Evolutionary conservation across 306 rosid genomes (phyloP).

Genomic region (Quercus engelmannii): DNA sequence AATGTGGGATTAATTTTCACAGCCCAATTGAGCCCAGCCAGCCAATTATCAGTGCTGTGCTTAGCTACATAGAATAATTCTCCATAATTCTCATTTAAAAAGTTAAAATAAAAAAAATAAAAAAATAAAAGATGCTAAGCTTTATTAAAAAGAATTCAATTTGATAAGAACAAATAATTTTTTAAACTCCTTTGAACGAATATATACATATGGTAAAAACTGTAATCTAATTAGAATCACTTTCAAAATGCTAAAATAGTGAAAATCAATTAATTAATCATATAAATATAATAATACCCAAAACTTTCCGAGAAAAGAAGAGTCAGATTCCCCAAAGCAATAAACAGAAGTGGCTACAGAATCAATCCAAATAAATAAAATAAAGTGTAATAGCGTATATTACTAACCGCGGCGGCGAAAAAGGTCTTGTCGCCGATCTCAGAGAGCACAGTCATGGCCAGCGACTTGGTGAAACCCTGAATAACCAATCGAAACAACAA

Average conservation of each 20-base stretch:
- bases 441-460: conserved; percentile 91
- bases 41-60: background rate
- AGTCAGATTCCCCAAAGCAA: background rate
- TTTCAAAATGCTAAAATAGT: background rate
- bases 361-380: background rate
- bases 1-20: background rate
- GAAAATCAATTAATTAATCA: background rate
- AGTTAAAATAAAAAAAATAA: too few relatives aligned
- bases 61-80: background rate
- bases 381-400: background rate
- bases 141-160: too few relatives aligned
- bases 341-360: background rate
- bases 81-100: background rate
- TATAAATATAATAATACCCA: too few relatives aligned
- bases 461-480: conserved; percentile 92
- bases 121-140: too few relatives aligned
- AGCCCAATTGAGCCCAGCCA: background rate
- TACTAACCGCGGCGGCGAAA: conserved; percentile 94
- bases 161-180: too few relatives aligned
- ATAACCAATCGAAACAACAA: background rate
- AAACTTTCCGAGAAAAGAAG: too few relatives aligned
- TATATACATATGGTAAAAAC: background rate
- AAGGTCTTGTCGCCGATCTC: conserved; percentile 99
- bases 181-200: background rate
- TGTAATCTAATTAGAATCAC: background rate